Base-by-base conservation (phyloP, 441 rosid species). In the Oxalis stricta region DNA sequence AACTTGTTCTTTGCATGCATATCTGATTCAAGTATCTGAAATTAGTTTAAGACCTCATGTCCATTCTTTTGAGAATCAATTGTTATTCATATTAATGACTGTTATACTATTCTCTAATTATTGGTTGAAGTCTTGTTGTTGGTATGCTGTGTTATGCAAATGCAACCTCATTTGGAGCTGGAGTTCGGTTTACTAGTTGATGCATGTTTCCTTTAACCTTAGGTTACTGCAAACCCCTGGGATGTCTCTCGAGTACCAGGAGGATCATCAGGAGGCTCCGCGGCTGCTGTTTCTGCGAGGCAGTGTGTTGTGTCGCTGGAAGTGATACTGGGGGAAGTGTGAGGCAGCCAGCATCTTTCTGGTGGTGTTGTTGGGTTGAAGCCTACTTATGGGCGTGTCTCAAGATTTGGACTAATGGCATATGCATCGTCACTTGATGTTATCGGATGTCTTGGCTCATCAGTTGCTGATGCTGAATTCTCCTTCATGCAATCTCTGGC, bases 321-420 rank as follows among this genome's bases (percentile, higher is more conserved):
- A 88, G 97, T 66, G 97, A 88, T 71, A 84, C 97, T 10, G 97
- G 95, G 46, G 95, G 95, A 49, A 88, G 97, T 56, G 94, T 88
- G 41, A 77, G 97, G 42, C 97, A 88, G 64, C 97, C 95, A 11
- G 95, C 95, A 28, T 88, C 97, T 0, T 82, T 88, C 33, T 84
- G n/a, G 95, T 53, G 97, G 97, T 21, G 88, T 88, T 52, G 97
- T 84, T 51, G 97, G 97, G 20, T 42, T 88, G 52, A 84, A 88
- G 68, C 97, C 95, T 2, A 84, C 87, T 6, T 88, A 88, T 55
- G 97, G 97, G 4, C 93, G 95, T 49, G 93, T 88, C 36, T 88
- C 95, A 5, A 75, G 95, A 70, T 87, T 67, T 57, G 97, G 95
- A 18, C 97, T 88, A 40, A 88, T 88, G 85, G 87, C 95, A 0